Base-by-base conservation (phyloP, 352 stramenopile genomes). In the Globisporangium paroecandrum region DNA sequence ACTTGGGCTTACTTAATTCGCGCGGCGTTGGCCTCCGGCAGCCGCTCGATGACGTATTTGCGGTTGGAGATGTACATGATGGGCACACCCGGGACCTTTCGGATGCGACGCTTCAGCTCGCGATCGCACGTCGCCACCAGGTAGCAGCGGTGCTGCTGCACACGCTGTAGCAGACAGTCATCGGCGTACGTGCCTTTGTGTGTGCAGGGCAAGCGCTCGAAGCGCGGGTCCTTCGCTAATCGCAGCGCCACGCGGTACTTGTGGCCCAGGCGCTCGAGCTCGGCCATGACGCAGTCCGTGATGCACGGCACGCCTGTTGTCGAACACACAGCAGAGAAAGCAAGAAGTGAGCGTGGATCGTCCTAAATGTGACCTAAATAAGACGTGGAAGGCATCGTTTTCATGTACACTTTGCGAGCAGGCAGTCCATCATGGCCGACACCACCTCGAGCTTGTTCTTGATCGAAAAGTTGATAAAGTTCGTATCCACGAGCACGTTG, bases 401-500 rank as follows among this genome's bases (percentile, higher is more conserved):
- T 24, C 3, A 66, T 64, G 89, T 91, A 87, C 97, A 99, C 80
- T 99, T 99, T 66, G 98, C 98, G 25, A 99, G 88, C 58, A 99
- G 86, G 77, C 98, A 99, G 84, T 99, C 98, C 98, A 99, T 99
- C 97, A 99, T 99, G 53, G 94, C 90, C 56, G 98, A 98, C 22
- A 99, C 91, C 46, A 99, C 91, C 75, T 99, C 98, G 65, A 99
- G 90, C 74, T 98, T 98, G 87, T 99, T 98, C 69, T 98, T 98
- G 82, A 99, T 99, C 43, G 93, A 99, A 70, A 99, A 99, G 78
- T 99, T 99, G 79, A 99, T 99, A 88, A 99, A 99, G 80, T 99
- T 99, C 24, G 98, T 99, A 91, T 99, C 98, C 56, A 99, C 87
- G 15, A 99, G 80, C 51, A 99, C 89, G 80, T 98, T 97, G 81